Conservation (phyloP, 192 early-diverging fungal genomes). For the Rhizoclosmatium globosum region DNA sequence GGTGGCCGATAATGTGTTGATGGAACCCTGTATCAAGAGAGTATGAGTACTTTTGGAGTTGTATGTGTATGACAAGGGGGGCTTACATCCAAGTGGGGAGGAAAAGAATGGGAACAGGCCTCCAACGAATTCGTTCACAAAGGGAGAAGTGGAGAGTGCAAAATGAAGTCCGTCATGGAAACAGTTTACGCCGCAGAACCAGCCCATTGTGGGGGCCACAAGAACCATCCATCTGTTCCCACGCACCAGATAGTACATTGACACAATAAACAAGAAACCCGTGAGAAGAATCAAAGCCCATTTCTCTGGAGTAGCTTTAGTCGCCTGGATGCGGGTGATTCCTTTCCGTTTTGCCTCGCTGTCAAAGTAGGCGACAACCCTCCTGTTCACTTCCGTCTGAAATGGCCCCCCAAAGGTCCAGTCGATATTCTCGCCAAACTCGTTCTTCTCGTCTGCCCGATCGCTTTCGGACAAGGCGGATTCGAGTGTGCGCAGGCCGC, state of each 20-base stretch:
- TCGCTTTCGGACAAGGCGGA: background rate
- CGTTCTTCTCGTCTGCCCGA: background rate
- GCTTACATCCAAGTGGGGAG: background rate
- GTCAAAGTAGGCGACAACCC: conserved; percentile 17
- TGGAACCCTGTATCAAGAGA: background rate
- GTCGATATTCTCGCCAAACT: background rate
- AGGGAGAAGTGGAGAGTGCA: background rate
- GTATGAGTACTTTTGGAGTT: background rate
- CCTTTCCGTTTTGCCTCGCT: conserved; percentile 20
- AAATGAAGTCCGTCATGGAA: conserved; percentile 31
- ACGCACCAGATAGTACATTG: background rate
- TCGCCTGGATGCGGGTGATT: conserved; percentile 13
- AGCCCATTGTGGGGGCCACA: background rate
- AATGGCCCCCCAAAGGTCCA: background rate
- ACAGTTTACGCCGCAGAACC: conserved; percentile 16
- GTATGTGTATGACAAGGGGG: background rate
- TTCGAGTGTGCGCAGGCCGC: conserved; percentile 8
- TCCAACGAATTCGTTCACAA: conserved; percentile 5
- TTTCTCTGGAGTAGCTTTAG: conserved; percentile 25
- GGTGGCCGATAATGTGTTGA: conserved; percentile 27
- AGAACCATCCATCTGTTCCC: conserved; percentile 27
- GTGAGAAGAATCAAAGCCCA: background rate
- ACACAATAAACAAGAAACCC: background rate
- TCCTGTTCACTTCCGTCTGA: background rate
- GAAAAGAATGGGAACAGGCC: conserved; percentile 24